Percentiles rank a stretch among this genome's conserved stretches.
Evolutionary conservation across 2,329 filamentous ascomycete genomes (phyloP).

Genomic region (Fusarium sp.): DNA sequence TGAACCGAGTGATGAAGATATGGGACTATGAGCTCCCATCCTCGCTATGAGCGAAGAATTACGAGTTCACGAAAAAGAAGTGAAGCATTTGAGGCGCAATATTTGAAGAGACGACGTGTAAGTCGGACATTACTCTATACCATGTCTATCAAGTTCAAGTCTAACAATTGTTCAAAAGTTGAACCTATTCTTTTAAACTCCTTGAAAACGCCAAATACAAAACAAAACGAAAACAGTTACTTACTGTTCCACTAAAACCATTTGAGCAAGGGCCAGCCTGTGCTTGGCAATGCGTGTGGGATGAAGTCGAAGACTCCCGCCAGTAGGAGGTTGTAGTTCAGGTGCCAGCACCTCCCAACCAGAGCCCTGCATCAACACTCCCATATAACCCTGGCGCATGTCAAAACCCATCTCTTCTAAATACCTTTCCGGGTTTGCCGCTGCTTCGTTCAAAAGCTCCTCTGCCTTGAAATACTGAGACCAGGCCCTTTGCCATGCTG

Average conservation of each 20-base stretch:
- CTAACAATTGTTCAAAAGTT: conserved; percentile 24
- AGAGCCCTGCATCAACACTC: conserved; percentile 7
- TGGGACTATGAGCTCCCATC: conserved; percentile 57
- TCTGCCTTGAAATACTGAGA: conserved; percentile 29
- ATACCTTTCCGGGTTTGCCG: conserved; percentile 15
- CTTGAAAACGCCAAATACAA: background rate
- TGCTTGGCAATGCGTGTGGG: conserved; percentile 36
- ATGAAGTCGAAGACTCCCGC: conserved; percentile 36
- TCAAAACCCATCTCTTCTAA: conserved; percentile 16
- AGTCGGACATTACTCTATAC: conserved; percentile 26
- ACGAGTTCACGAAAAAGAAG: conserved; percentile 7
- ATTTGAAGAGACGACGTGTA: conserved; percentile 25
- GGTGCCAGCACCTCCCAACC: conserved; percentile 16
- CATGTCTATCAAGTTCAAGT: background rate
- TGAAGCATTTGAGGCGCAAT: conserved; percentile 9
- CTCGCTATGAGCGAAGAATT: background rate
- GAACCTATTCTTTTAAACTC: conserved; percentile 10
- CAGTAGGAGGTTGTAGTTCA: conserved; percentile 24
- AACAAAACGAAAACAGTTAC: background rate
- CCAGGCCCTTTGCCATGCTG: conserved; percentile 40
- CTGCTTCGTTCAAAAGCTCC: conserved; percentile 20
- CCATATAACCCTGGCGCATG: conserved; percentile 15
- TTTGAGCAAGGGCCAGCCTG: conserved; percentile 18
- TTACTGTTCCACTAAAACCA: background rate
- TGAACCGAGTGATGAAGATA: conserved; percentile 68